Conservation (phyloP, 768 basidiomycete genomes). For the Rhodocollybia butyracea region DNA sequence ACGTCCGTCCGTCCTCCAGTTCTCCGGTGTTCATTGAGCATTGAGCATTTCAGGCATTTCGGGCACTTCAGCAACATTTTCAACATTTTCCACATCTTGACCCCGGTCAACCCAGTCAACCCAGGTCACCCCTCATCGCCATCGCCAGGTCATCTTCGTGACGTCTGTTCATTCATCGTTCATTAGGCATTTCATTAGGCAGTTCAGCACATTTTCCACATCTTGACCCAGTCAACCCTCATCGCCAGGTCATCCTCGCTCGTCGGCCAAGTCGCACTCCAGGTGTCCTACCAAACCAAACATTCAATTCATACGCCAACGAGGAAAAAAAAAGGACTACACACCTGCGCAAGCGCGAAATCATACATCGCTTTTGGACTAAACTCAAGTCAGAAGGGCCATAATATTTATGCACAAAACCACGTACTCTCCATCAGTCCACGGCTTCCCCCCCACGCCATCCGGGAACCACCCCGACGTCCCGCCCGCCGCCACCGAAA, state of each 20-base stretch:
- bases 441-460: constrained; percentile 67
- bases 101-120: no score
- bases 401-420: no score
- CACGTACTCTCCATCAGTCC: constrained; percentile 67
- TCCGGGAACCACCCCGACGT: constrained; percentile 92
- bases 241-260: constrained; percentile 59
- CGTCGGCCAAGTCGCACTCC: constrained; percentile 71
- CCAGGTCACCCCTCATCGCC: no score
- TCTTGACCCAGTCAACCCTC: constrained; percentile 55
- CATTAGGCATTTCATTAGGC: not conserved
- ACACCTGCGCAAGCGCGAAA: constrained; percentile 52
- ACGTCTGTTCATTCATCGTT: not conserved
- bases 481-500: constrained; percentile 76
- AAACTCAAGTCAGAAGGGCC: no score
- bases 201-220: constrained; percentile 40
- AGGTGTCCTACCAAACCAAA: constrained; percentile 40
- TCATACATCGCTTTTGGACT: constrained; percentile 65
- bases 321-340: not conserved
- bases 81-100: no score
- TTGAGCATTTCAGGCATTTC: no score
- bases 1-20: no score
- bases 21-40: no score
- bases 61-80: no score
- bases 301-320: not conserved
- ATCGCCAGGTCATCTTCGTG: not conserved